These are phyloP conservation scores for Euphorbia celastroides DNA, from an alignment of 441 rosid species.

Conservation along the genomic window DNA sequence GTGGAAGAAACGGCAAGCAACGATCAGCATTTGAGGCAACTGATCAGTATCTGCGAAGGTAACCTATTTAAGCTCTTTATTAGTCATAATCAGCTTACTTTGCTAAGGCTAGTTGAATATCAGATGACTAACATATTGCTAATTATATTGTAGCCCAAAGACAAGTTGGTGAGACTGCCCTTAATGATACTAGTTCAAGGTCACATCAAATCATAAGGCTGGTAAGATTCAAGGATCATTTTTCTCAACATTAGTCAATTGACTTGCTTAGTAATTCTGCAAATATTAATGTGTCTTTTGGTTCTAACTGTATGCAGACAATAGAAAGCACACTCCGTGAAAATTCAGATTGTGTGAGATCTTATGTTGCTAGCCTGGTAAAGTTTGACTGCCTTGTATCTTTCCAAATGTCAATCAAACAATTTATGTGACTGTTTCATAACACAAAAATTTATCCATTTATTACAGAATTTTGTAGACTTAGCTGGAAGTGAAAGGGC, in stretches of 20 bases:
- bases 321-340: constrained; percentile 90
- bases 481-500: constrained; percentile 99
- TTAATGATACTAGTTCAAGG: constrained; percentile 91
- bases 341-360: constrained; percentile 90
- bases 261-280: neutral
- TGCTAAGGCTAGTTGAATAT: constrained; percentile 2
- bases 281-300: constrained; percentile 23
- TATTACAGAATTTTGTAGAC: constrained; percentile 90
- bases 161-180: constrained; percentile 98
- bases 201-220: constrained; percentile 97
- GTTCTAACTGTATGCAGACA: constrained; percentile 51
- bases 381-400: constrained; percentile 10
- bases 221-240: constrained; percentile 37
- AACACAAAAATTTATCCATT: constrained; percentile 14
- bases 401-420: neutral
- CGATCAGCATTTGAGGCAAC: constrained; percentile 71
- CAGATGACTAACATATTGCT: constrained; percentile 16
- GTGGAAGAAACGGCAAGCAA: constrained; percentile 79
- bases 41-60: constrained; percentile 96
- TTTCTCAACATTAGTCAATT: neutral
- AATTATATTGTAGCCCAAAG: constrained; percentile 69
- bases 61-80: constrained; percentile 22
- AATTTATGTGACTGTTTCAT: neutral
- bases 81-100: neutral
- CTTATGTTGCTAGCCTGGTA: constrained; percentile 95